Evolutionary conservation across 2,329 filamentous ascomycete genomes (phyloP).

Genomic region (Coniosporium tulheliwenetii): DNA sequence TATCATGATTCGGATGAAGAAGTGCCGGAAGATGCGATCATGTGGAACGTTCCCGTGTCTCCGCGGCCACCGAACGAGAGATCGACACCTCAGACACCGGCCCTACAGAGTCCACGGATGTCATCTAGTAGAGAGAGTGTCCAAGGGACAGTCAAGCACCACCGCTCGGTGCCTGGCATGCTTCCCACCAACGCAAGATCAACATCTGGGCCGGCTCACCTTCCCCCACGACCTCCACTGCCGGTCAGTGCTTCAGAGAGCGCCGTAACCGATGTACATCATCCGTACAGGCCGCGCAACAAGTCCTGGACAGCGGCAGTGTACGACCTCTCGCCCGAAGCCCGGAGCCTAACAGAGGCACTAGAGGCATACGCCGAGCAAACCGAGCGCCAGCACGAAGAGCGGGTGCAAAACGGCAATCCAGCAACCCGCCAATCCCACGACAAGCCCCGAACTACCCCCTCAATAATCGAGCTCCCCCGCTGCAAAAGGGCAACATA

Average conservation of each 20-base stretch:
- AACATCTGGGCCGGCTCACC: too few species aligned
- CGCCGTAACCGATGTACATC: background rate
- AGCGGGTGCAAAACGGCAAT: constrained; percentile 31
- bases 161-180: background rate
- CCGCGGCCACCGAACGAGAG: constrained; percentile 31
- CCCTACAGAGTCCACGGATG: constrained; percentile 8
- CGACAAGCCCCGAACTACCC: constrained; percentile 20
- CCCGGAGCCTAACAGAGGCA: constrained; percentile 60
- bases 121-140: background rate
- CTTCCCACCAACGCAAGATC: too few species aligned
- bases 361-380: constrained; percentile 62
- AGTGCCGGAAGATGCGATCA: constrained; percentile 61
- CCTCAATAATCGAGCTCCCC: constrained; percentile 35
- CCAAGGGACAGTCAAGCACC: background rate
- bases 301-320: constrained; percentile 63
- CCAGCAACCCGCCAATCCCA: constrained; percentile 16
- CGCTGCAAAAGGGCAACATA: constrained; percentile 56
- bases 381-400: constrained; percentile 29
- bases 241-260: background rate
- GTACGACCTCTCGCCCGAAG: constrained; percentile 54
- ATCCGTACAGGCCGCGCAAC: constrained; percentile 27
- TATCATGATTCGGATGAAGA: constrained; percentile 64
- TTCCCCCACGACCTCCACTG: background rate
- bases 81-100: constrained; percentile 13
- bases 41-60: constrained; percentile 72